These are phyloP conservation scores for Agarophyton chilense DNA, from an alignment of 23 red algal species.

Conservation along the genomic window DNA sequence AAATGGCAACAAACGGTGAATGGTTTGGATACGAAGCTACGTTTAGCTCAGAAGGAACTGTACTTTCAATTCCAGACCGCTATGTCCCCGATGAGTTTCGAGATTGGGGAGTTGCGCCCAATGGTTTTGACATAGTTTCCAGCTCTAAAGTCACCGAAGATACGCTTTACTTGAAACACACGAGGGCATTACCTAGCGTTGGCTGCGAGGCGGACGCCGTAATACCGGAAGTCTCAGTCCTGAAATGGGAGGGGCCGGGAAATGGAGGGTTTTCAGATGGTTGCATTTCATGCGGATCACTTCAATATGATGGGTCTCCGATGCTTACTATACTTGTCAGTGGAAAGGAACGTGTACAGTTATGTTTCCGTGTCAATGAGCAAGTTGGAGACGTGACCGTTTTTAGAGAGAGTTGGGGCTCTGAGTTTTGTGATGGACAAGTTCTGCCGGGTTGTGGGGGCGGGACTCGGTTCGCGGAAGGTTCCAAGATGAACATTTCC, in stretches of 20 bases:
- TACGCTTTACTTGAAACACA: conserved; percentile 40
- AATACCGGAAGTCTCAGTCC: conserved; percentile 34
- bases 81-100: conserved; percentile 79
- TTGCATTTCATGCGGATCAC: conserved; percentile 5
- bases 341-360: conserved; percentile 44
- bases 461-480: conserved; percentile 21
- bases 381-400: conserved; percentile 10
- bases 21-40: conserved; percentile 73
- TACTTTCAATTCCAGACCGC: conserved; percentile 42
- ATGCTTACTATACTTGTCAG: background rate
- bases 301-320: background rate
- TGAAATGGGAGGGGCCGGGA: background rate
- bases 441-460: conserved; percentile 77
- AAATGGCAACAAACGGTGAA: conserved; percentile 28
- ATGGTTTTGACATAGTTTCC: conserved; percentile 67
- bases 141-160: conserved; percentile 31
- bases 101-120: conserved; percentile 54
- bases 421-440: conserved; percentile 28
- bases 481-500: background rate
- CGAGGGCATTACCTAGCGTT: conserved; percentile 68
- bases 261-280: conserved; percentile 60
- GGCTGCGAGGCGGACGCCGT: conserved; percentile 82
- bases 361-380: conserved; percentile 12
- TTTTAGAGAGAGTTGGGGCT: conserved; percentile 50
- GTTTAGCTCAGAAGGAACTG: conserved; percentile 14